Evolutionary conservation across 805 yeast genomes (phyloP).

Genomic region (Spathaspora girioi): DNA sequence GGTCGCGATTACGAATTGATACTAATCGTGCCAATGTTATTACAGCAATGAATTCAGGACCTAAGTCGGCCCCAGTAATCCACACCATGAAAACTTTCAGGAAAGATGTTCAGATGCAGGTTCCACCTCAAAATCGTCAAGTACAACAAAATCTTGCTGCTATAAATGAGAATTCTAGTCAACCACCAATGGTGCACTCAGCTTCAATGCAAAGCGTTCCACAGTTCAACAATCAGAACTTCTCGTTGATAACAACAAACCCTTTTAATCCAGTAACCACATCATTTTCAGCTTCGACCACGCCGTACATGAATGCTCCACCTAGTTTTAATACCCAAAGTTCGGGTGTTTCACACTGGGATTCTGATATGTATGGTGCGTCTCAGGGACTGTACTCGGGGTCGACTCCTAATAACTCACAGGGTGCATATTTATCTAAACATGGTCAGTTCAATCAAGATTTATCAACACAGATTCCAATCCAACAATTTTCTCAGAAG

Average conservation of each 20-base stretch:
- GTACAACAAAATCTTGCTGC: constrained; percentile 3
- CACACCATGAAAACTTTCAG: constrained; percentile 21
- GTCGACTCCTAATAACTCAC: neutral
- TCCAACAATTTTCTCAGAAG: neutral
- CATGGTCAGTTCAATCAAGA: neutral
- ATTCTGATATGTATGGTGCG: neutral
- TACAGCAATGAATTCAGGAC: constrained; percentile 16
- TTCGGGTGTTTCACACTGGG: neutral
- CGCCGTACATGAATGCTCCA: neutral
- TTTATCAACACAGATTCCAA: neutral
- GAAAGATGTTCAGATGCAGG: neutral
- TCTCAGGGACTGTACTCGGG: neutral
- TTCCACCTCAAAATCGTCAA: constrained; percentile 2
- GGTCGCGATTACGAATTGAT: constrained; percentile 7
- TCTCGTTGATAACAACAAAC: neutral
- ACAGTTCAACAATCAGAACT: neutral
- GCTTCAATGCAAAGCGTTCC: constrained; percentile 3
- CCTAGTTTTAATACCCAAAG: neutral
- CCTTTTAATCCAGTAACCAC: neutral
- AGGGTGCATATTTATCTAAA: neutral
- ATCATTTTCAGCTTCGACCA: neutral
- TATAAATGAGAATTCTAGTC: neutral
- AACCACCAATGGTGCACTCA: constrained; percentile 8
- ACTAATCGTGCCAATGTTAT: constrained; percentile 4
- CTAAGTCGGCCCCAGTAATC: constrained; percentile 31